Evolutionary conservation across 129 eudicot species (phyloP), one percentile per base, ranked within the genome.

Genomic region (Pseudognaphalium luteoalbum): DNA sequence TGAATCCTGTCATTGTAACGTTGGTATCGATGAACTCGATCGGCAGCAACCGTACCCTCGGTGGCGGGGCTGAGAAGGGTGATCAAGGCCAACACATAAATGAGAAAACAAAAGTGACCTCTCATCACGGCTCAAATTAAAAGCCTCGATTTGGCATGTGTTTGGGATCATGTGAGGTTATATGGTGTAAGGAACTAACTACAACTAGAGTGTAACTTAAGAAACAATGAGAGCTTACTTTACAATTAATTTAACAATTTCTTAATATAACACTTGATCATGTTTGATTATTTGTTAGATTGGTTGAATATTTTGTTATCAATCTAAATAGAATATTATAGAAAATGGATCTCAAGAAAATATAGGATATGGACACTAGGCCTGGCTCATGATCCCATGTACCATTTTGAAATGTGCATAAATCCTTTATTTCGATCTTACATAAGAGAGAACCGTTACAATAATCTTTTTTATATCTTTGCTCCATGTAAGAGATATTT

Each of bases 1-100:
- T 67, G 47, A 69, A 90, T 82, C 89, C 77, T 87, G 82, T 90
- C 90, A 0, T 64, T 72, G 63, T 60, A 63, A 30, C 82, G 87
- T 73, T 80, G 86, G 21, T 80, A 68, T 19, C 77, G 78, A 20
- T 51, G 71, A 73, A 78, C 75, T 63, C 71, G 86, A 68, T 58
- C 61, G 61, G 80, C 79, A 8, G 76, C 66, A 0, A 83, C 47
- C 4, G 76, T 25, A 7, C 78, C 80, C 2, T 78, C 72, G 66
- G 78, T n/a, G 72, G 86, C 52, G 74, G 81, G 32, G 72, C 37
- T 70, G 44, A 81, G 50, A 22, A 77, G 28, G 85, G 78, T 68
- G 78, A 76, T 61, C 34, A 72, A 56, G 22, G 80, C 79, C 64
- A 71, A 74, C 4, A 81, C 72, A 50, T 59, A 70, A 3, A 60